phyloP scores from a whole-genome alignment of 2,329 filamentous ascomycete genomes.

The Ceratocystis harringtonii region DNA sequence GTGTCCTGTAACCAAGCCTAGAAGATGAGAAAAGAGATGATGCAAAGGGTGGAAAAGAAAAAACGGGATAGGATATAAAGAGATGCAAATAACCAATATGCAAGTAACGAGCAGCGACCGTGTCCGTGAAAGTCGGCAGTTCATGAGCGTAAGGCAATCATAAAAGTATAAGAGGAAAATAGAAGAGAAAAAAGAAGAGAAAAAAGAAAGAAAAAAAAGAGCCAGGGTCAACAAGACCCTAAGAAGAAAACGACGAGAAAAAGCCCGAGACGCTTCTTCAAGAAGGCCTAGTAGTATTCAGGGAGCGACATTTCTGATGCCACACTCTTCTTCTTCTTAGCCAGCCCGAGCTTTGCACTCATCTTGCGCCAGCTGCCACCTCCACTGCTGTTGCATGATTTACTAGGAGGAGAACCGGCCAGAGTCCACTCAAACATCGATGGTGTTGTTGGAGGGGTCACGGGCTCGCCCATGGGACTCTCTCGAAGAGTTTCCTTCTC shows the following conservation, averaged over 20 bases:
- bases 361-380: constrained; percentile 51
- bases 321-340: constrained; percentile 14
- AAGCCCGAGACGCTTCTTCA: not conserved
- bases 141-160: constrained; percentile 8
- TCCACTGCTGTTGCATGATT: constrained; percentile 42
- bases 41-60: not conserved
- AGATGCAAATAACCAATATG: constrained; percentile 5
- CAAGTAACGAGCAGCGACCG: constrained; percentile 1
- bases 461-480: constrained; percentile 36
- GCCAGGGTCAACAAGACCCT: not conserved
- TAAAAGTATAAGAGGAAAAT: not conserved
- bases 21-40: not conserved
- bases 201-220: not conserved
- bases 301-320: not conserved
- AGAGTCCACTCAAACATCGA: constrained; percentile 45
- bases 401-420: constrained; percentile 35
- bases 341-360: constrained; percentile 43
- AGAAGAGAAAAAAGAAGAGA: not conserved
- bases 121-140: constrained; percentile 1
- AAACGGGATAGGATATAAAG: constrained; percentile 6
- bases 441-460: constrained; percentile 62
- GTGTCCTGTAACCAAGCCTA: constrained; percentile 3
- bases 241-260: not conserved
- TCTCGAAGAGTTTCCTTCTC: not conserved
- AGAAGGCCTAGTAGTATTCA: not conserved